Evolutionary conservation across 139 green algal genomes (phyloP), one percentile per base, ranked within the genome.

Genomic region (Ettlia oleoabundans): DNA sequence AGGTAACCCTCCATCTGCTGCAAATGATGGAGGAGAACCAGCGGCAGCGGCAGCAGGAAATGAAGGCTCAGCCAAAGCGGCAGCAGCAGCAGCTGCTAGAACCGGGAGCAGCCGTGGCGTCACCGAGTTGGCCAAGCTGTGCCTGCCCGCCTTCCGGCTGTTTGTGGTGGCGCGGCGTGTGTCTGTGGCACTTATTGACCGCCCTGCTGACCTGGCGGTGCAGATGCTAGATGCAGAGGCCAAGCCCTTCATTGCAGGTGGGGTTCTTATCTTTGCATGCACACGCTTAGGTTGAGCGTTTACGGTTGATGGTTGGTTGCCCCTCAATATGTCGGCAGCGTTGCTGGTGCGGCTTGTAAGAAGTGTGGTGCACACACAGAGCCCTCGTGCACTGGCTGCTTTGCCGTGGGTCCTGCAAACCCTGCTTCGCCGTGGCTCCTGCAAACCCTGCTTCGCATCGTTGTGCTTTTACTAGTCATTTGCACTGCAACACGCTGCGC

Each of bases 231-330:
- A 62, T 40, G 22, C 26, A 5, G 86, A 90, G 5, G 86, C 82
- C 26, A 63, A 67, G 63, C 78, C 78, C 32, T 90, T 84, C 62
- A 66, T 88, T 21, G 8, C 82, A 58, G 78, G 74, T 58, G 55
- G 10, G 74, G 9, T 0, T 21, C 35, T 3, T 24, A 62, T 18
- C 51, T 70, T 22, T 19, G 32, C 15, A 35, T 24, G 9, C 15
- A 24, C 15, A 9, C 58, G 58, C 58, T 8, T 24, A 8, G 58
- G 47, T 58, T 15, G 47, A 24, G 10, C 47, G n/a, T n/a, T n/a
- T n/a, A n/a, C n/a, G n/a, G n/a, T n/a, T n/a, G n/a, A n/a, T n/a
- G n/a, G n/a, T n/a, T n/a, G n/a, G n/a, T n/a, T n/a, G n/a, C n/a
- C n/a, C n/a, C n/a, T n/a, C n/a, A n/a, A n/a, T n/a, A n/a, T n/a